Percentiles rank a stretch among this genome's conserved stretches.
phyloP scores from a whole-genome alignment of 2,329 filamentous ascomycete genomes.

The Paraconiothyrium sp. region DNA sequence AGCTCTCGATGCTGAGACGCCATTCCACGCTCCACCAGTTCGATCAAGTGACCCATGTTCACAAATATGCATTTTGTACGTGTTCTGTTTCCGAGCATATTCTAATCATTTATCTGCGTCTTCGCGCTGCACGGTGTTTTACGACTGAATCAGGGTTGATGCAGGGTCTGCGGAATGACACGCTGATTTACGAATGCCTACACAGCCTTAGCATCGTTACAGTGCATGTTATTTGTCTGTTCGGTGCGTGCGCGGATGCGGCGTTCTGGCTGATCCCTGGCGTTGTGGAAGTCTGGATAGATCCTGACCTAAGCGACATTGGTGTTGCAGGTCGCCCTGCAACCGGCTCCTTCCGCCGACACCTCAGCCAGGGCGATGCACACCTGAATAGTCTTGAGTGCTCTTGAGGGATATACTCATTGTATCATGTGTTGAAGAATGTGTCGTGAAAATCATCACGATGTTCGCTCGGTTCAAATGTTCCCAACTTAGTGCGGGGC shows the following conservation, averaged over 20 bases:
- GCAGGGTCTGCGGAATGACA: not conserved
- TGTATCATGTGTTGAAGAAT: too few species aligned
- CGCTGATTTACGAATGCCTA: not conserved
- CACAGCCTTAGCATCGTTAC: too few species aligned
- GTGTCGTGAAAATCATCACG: too few species aligned
- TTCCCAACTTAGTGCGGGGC: not conserved
- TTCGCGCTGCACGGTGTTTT: too few species aligned
- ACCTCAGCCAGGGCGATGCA: too few species aligned
- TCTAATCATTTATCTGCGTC: not conserved
- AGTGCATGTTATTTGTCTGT: not conserved
- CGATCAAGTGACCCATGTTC: not conserved
- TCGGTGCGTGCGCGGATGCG: slow-evolving; percentile 2
- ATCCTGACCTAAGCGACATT: slow-evolving; percentile 20
- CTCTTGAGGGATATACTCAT: too few species aligned
- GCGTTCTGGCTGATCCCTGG: slow-evolving; percentile 12
- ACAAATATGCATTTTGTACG: not conserved
- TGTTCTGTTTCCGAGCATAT: too few species aligned
- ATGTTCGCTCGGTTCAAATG: not conserved
- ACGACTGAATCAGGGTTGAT: not conserved
- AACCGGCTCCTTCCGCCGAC: not conserved
- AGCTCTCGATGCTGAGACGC: slow-evolving; percentile 8
- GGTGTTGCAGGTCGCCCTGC: slow-evolving; percentile 21
- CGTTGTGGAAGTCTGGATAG: slow-evolving; percentile 17
- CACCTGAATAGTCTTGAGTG: not conserved
- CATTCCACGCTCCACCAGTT: slow-evolving; percentile 13